A percentile compares a stretch with the other conserved stretches of the same genome.
phyloP scores from a whole-genome alignment of 148 eudicot genomes.

The Rhododendron williamsianum region DNA sequence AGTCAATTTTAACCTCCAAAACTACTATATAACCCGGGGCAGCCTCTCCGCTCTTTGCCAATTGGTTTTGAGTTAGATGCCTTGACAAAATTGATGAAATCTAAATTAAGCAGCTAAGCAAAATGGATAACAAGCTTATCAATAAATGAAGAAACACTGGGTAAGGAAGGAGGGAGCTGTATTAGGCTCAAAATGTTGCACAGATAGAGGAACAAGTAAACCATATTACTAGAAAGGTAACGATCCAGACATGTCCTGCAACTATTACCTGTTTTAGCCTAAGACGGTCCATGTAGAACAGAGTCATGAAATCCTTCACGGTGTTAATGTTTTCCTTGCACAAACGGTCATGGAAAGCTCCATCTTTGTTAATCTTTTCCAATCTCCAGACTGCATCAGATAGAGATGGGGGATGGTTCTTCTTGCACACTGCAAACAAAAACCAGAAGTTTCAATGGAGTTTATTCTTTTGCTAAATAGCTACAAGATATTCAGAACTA shows the following conservation, averaged over 20 bases:
- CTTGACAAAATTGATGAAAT: neutral
- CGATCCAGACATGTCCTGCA: neutral
- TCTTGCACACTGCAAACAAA: conserved; percentile 37
- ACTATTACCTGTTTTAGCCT: conserved; percentile 57
- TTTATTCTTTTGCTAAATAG: neutral
- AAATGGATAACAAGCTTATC: neutral
- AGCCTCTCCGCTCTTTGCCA: too few species aligned
- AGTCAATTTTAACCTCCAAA: too few species aligned
- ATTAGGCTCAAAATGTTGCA: neutral
- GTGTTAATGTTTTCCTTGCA: conserved; percentile 30
- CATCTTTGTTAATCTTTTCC: conserved; percentile 50
- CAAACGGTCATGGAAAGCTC: conserved; percentile 47
- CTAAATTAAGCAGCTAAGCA: neutral
- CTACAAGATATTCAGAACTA: neutral
- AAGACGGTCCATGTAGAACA: conserved; percentile 50
- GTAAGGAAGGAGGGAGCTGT: neutral
- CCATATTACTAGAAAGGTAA: neutral
- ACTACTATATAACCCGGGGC: too few species aligned
- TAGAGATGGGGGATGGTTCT: conserved; percentile 49
- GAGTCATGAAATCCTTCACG: conserved; percentile 48
- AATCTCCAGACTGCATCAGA: conserved; percentile 47
- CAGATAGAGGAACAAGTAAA: neutral
- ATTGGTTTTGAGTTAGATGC: too few species aligned
- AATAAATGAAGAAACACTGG: neutral
- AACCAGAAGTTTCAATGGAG: neutral